Evolutionary conservation across 257 asterid species (phyloP).

Genomic region (Nemophila menziesii): DNA sequence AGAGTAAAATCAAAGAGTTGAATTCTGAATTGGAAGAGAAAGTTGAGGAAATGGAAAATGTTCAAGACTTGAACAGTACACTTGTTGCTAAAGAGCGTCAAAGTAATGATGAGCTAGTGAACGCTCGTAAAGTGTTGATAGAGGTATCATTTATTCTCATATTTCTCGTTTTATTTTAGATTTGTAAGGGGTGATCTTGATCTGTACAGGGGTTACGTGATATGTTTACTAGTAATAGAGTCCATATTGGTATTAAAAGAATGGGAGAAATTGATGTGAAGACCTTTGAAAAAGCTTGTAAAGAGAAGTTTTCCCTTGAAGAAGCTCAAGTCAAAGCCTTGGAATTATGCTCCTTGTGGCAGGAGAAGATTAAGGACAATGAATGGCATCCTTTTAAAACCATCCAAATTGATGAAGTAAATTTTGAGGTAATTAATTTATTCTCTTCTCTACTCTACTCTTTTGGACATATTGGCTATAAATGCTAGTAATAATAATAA

Average conservation of each 20-base stretch:
- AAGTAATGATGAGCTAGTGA: conserved; percentile 50
- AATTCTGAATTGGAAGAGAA: conserved; percentile 21
- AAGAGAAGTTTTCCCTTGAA: neutral
- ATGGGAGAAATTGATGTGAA: conserved; percentile 18
- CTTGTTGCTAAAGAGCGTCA: conserved; percentile 40
- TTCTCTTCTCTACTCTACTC: too few species aligned
- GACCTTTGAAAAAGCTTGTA: conserved; percentile 5
- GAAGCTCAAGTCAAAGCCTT: conserved; percentile 2
- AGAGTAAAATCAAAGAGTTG: conserved; percentile 26
- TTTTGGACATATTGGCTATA: too few species aligned
- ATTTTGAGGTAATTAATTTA: neutral
- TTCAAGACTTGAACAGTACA: conserved; percentile 18
- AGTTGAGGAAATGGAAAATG: conserved; percentile 23
- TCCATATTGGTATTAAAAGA: conserved; percentile 2
- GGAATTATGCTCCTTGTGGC: conserved; percentile 11
- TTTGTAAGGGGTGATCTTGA: neutral
- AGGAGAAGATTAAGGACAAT: conserved; percentile 7
- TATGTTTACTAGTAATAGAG: neutral
- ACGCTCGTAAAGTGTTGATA: conserved; percentile 41
- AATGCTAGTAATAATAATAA: too few species aligned
- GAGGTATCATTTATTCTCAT: conserved; percentile 27
- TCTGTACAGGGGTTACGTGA: conserved; percentile 6
- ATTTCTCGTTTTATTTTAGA: too few species aligned
- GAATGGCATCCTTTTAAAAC: conserved; percentile 16
- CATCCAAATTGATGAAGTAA: neutral